Percentiles rank a stretch among this genome's conserved stretches.
Evolutionary conservation across 2,329 filamentous ascomycete species (phyloP).

Genomic region (Aspergillus versicolor): DNA sequence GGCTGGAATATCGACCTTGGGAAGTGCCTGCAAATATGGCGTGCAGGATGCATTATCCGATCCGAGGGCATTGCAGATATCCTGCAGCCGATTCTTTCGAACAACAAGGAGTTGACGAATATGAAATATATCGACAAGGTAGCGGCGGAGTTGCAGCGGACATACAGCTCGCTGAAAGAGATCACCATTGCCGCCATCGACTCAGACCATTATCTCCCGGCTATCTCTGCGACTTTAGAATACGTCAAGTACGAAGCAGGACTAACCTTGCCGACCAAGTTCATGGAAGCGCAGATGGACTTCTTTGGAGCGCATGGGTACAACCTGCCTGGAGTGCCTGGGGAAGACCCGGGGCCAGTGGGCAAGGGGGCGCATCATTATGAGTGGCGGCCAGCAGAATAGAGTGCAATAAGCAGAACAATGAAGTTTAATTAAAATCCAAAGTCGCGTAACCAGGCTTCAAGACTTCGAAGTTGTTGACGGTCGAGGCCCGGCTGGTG

Average conservation of each 20-base stretch:
- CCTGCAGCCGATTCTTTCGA: constrained; percentile 40
- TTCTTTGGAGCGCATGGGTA: constrained; percentile 70
- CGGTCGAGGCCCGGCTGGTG: background rate
- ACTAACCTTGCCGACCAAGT: constrained; percentile 62
- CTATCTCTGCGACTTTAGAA: constrained; percentile 62
- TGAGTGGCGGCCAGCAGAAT: constrained; percentile 55
- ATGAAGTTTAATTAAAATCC: no score
- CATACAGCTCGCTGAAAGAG: constrained; percentile 54
- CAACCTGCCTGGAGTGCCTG: constrained; percentile 52
- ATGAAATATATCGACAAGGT: constrained; percentile 47
- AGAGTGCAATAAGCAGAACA: background rate
- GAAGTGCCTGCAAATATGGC: constrained; percentile 58
- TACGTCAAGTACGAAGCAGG: constrained; percentile 65
- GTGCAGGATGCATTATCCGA: constrained; percentile 69
- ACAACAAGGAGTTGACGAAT: constrained; percentile 32
- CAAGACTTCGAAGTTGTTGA: no score
- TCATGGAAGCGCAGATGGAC: constrained; percentile 70
- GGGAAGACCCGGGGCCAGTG: constrained; percentile 53
- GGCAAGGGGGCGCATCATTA: constrained; percentile 61
- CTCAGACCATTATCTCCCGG: constrained; percentile 60
- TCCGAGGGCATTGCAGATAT: constrained; percentile 64
- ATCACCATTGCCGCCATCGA: constrained; percentile 56
- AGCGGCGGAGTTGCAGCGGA: constrained; percentile 53
- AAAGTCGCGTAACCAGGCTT: no score
- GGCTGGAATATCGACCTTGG: constrained; percentile 54